phyloP scores from a whole-genome alignment of 257 asterid genomes.

The Verbena officinalis region DNA sequence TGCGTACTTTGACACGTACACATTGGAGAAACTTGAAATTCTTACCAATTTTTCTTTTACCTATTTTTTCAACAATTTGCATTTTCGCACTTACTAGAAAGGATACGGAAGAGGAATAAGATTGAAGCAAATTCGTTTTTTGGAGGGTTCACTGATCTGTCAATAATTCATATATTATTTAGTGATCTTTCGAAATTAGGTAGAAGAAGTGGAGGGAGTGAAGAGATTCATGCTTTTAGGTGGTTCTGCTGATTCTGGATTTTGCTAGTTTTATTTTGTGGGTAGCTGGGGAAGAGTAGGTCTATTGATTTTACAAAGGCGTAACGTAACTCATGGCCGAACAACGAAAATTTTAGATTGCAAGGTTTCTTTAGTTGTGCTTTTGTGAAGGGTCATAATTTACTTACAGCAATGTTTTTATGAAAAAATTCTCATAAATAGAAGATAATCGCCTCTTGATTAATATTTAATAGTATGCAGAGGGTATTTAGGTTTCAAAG shows the following conservation, averaged over 20 bases:
- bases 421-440: not conserved
- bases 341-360: not conserved
- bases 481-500: conserved; percentile 2
- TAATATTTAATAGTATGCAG: not conserved
- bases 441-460: conserved; percentile 1
- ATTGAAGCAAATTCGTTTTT: conserved; percentile 17
- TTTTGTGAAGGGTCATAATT: conserved; percentile 9
- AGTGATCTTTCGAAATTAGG: not conserved
- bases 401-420: conserved; percentile 3
- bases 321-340: not conserved
- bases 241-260: conserved; percentile 21
- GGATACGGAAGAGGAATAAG: not conserved
- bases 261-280: conserved; percentile 1
- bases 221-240: not conserved
- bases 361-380: not conserved
- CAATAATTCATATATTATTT: not conserved
- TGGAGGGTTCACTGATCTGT: conserved; percentile 27
- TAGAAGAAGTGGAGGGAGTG: not conserved
- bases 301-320: not conserved
- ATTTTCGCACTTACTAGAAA: conserved; percentile 3
- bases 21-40: not conserved
- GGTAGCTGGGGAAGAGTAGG: not conserved
- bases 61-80: conserved; percentile 24
- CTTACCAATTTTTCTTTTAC: not conserved
- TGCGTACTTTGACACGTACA: not conserved